These are phyloP conservation scores for Xylaria sp. DNA, from an alignment of 2,329 filamentous ascomycete genomes.

Conservation along the genomic window DNA sequence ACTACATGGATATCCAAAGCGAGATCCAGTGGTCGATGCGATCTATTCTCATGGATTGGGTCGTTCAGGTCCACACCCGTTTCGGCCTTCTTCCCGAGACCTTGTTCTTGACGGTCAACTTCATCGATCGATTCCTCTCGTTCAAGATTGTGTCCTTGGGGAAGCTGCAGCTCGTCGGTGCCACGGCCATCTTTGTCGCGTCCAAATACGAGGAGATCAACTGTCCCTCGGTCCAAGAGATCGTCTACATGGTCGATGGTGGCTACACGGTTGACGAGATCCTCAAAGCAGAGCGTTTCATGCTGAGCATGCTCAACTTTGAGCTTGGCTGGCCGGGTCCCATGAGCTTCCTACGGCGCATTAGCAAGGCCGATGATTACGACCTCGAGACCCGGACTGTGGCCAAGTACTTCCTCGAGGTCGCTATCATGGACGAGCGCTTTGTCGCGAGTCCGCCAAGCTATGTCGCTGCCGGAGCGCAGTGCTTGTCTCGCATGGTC, in stretches of 20 bases:
- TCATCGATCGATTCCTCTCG: constrained; percentile 94
- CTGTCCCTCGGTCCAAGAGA: constrained; percentile 91
- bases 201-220: constrained; percentile 99
- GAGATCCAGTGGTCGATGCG: constrained; percentile 99
- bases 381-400: constrained; percentile 93
- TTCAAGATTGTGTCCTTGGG: constrained; percentile 92
- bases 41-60: constrained; percentile 95
- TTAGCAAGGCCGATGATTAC: constrained; percentile 98
- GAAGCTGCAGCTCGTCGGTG: constrained; percentile 94
- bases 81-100: constrained; percentile 93
- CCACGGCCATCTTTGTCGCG: constrained; percentile 92
- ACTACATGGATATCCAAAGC: constrained; percentile 97
- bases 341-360: constrained; percentile 95
- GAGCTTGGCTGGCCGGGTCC: constrained; percentile 98
- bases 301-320: constrained; percentile 95
- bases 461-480: constrained; percentile 87
- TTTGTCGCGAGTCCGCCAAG: constrained; percentile 91
- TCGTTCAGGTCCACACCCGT: constrained; percentile 91
- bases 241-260: constrained; percentile 97
- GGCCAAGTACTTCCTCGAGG: constrained; percentile 96
- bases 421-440: constrained; percentile 96
- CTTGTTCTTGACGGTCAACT: constrained; percentile 92
- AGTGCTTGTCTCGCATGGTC: constrained; percentile 88
- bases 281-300: constrained; percentile 95
- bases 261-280: constrained; percentile 91